Base-by-base conservation (phyloP, 2,329 filamentous ascomycete species). In the Claviceps monticola region DNA sequence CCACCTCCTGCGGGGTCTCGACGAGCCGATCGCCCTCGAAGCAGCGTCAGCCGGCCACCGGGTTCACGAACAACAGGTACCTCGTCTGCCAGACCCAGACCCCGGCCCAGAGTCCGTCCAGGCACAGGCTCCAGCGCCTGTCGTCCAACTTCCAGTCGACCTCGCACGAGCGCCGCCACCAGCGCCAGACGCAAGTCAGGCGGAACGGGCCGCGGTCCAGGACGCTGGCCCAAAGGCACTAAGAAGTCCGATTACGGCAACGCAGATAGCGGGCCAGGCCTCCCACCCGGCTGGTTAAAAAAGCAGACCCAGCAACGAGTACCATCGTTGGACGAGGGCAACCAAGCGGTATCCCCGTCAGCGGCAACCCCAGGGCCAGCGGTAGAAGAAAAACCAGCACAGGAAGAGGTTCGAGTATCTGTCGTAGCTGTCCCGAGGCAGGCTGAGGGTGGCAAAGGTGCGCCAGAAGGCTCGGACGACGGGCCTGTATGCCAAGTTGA, bases 211-310 rank as follows among this genome's bases (percentile, higher is more conserved):
- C 74, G 80, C 49, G 80, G 80, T 0, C 80, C 80, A 1, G 80
- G 80, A 0, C 73, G 80, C 43, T 84, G 79, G 79, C 80, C 80
- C 0, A 84, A 83, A 61, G 80, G 80, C 5, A 83, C 80, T 0
- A 84, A 82, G 64, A 84, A 84, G 62, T 76, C 76, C 41, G 80
- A 84, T 59, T 84, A 84, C 52, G 80, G 80, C 0, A 83, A 83
- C 55, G 80, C 80, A 0, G 77, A 79, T 37, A 83, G 80, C 58
- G 80, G 80, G 1, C 80, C 80, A 2, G 80, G 80, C 2, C 66
- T 83, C 17, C 80, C 80, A 1, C 80, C 80, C 2, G 72, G 71
- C 0, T 81, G 78, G 78, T 60, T 59, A 17, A 68, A 70, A 47
- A 66, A 56, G 50, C 59, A 60, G 49, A 47, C 57, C 1, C 56